phyloP scores from a whole-genome alignment of 1,284 basidiomycete species.

The Boletellus sp. region DNA sequence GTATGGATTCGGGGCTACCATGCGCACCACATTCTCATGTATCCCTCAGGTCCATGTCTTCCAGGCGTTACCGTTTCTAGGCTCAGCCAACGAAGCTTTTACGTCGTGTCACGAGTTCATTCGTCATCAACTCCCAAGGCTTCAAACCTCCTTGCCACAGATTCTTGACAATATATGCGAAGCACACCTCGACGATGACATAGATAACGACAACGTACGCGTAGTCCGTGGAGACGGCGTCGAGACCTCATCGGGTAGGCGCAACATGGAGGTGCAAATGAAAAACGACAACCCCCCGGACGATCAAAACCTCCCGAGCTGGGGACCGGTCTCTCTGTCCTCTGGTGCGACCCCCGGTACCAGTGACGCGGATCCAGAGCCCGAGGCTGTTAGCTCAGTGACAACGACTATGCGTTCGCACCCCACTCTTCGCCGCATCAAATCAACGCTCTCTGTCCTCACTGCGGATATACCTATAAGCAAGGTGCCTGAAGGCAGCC shows the following conservation, averaged over 20 bases:
- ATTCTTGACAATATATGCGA: constrained; percentile 54
- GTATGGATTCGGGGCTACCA: constrained; percentile 46
- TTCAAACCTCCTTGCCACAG: constrained; percentile 47
- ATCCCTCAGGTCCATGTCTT: constrained; percentile 78
- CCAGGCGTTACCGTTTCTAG: constrained; percentile 83
- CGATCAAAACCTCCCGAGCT: constrained; percentile 45
- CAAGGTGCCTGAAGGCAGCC: constrained; percentile 11
- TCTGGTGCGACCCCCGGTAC: constrained; percentile 7
- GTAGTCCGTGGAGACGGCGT: constrained; percentile 68
- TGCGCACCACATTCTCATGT: constrained; percentile 1
- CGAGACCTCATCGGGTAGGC: constrained; percentile 41
- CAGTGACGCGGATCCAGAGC: constrained; percentile 5
- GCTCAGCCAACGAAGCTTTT: constrained; percentile 71
- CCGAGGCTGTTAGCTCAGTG: constrained; percentile 8
- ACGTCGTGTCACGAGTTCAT: constrained; percentile 76
- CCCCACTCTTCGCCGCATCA: constrained; percentile 37
- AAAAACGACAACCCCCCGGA: constrained; percentile 28
- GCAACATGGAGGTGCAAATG: constrained; percentile 37
- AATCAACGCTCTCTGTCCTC: constrained; percentile 38
- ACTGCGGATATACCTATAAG: constrained; percentile 23
- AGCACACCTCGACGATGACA: constrained; percentile 58
- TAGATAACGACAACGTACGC: constrained; percentile 57
- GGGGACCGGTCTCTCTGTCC: constrained; percentile 35
- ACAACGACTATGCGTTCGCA: constrained; percentile 12
- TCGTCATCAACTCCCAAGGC: constrained; percentile 51